Evolutionary conservation across 2,329 filamentous ascomycete genomes (phyloP).

Genomic region (Byssochlamys sp.): DNA sequence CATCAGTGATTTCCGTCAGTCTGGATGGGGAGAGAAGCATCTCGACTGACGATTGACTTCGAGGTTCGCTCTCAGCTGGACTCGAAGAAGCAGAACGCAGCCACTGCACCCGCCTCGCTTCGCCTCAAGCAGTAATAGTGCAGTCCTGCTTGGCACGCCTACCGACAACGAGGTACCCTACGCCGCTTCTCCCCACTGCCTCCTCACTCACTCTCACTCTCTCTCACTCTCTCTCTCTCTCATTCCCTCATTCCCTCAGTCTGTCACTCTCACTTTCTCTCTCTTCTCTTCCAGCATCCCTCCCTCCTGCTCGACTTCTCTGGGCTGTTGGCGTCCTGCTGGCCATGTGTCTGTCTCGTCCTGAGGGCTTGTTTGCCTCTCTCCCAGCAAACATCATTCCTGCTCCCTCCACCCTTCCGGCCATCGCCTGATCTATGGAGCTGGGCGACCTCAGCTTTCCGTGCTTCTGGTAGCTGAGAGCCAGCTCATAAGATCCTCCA

Average conservation of each 20-base stretch:
- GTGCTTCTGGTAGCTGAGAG: constrained; percentile 30
- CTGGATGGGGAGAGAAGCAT: no score
- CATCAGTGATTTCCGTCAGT: no score
- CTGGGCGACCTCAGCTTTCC: constrained; percentile 18
- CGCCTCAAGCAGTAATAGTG: background rate
- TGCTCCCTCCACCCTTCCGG: background rate
- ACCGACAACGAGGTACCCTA: background rate
- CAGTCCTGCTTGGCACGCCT: background rate
- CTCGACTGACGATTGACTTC: background rate
- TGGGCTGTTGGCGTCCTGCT: background rate
- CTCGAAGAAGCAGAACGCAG: background rate
- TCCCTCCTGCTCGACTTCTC: background rate
- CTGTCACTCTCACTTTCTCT: background rate
- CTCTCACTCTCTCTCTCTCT: background rate
- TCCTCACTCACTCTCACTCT: background rate
- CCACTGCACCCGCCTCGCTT: constrained; percentile 1
- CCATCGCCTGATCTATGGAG: constrained; percentile 23
- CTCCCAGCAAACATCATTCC: background rate
- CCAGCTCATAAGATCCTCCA: constrained; percentile 16
- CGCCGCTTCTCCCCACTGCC: background rate
- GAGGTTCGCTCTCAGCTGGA: background rate
- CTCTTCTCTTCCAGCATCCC: background rate
- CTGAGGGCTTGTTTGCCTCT: background rate
- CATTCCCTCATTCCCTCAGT: background rate
- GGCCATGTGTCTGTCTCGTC: background rate